Base-by-base conservation (phyloP, 768 basidiomycete species). In the Pulveroboletus frians region DNA sequence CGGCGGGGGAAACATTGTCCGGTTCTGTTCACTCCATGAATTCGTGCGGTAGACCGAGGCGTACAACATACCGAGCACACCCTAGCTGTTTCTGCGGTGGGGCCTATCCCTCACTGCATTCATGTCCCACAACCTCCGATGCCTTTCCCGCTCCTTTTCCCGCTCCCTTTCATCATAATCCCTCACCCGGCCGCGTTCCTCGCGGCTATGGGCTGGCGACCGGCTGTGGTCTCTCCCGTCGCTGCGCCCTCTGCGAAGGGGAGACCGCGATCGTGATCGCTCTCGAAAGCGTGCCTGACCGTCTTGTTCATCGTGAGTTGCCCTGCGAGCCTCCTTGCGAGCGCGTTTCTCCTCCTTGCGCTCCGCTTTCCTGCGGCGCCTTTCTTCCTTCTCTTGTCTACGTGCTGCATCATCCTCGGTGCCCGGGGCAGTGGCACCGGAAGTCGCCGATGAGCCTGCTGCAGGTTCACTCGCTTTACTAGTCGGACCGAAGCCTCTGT, bases 401-500 rank as follows among this genome's bases (percentile, higher is more conserved):
- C 58, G 67, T 47, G 58, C 53, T 60, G 59, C 65, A 62, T 60
- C 70, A 53, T 57, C 70, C 47, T 61, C 59, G 52, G 52, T 57
- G 15, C 52, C 50, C 14, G 61, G 56, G 17, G 44, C 57, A 9
- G 47, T 39, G 39, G 51, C 49, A 11, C 48, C 54, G 11, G 48
- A 32, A 49, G 50, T 47, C 5, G 54, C 40, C 31, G 62, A 59
- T n/a, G 60, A 54, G 31, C 50, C 56, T 27, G 48, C 39, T 21
- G 54, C 42, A 11, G 61, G 49, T n/a, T 63, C 61, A 43, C 59
- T 65, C 14, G 71, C 64, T 63, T 75, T 65, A n/a, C n/a, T n/a
- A 1, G 78, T 68, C 9, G 83, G 79, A 37, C 80, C 84, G 64
- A 88, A 91, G 4, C 90, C 90, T 46, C 88, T 91, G 60, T 10